Conservation (phyloP, 306 rosid species). For the Castanospermum australe region DNA sequence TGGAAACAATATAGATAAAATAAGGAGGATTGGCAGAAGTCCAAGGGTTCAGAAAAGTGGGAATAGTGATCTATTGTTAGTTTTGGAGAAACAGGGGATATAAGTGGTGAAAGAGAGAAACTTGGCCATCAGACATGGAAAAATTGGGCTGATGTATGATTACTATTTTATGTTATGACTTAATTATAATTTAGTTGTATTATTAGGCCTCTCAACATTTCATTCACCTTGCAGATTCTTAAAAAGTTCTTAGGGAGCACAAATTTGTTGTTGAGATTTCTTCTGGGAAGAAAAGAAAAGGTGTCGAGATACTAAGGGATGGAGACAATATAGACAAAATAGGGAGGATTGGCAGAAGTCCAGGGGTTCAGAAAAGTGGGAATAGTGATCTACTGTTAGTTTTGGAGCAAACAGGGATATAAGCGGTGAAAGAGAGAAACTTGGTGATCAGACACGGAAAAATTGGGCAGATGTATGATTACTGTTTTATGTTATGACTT, state of each 20-base stretch:
- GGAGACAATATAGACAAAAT: conserved; percentile 22
- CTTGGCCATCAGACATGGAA: conserved; percentile 25
- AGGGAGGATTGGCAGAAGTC: conserved; percentile 19
- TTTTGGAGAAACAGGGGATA: conserved; percentile 16
- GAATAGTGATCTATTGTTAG: conserved; percentile 22
- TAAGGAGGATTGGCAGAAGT: conserved; percentile 17
- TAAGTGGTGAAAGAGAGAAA: conserved; percentile 23
- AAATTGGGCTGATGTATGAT: conserved; percentile 54
- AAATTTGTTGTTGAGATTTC: conserved; percentile 33
- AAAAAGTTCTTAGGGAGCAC: conserved; percentile 37
- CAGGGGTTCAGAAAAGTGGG: conserved; percentile 29
- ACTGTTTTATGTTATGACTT: background rate
- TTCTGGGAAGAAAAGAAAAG: conserved; percentile 47
- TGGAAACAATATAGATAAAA: conserved; percentile 23
- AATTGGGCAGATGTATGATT: conserved; percentile 53
- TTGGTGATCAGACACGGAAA: conserved; percentile 29
- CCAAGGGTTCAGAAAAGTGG: too few species aligned
- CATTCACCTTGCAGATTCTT: conserved; percentile 46
- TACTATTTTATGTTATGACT: background rate
- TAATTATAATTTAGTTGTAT: background rate
- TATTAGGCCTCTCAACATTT: background rate
- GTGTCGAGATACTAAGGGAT: conserved; percentile 11
- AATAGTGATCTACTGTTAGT: conserved; percentile 20
- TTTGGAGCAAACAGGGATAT: conserved; percentile 17
- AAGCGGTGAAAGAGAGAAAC: conserved; percentile 23